Conservation (phyloP, 345 rosid genomes). For the Theobroma cacao region DNA sequence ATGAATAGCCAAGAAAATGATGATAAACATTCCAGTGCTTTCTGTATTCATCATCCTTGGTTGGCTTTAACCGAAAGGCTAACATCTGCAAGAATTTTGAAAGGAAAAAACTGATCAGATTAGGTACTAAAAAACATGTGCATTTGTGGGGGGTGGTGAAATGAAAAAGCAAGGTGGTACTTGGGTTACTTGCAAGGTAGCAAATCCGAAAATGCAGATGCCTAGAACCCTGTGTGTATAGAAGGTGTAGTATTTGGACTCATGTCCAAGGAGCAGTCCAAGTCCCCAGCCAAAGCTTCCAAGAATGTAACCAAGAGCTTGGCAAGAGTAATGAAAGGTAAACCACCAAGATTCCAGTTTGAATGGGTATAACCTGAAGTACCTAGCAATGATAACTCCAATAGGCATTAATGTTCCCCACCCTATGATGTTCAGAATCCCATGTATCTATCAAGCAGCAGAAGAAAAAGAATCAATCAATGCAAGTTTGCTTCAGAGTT, state of each 20-base stretch:
- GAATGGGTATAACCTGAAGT: conserved; percentile 31
- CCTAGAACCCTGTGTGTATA: conserved; percentile 31
- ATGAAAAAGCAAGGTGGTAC: background rate
- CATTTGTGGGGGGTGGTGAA: background rate
- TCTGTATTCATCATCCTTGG: conserved; percentile 27
- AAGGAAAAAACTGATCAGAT: background rate
- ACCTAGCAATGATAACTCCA: conserved; percentile 51
- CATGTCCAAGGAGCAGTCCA: conserved; percentile 42
- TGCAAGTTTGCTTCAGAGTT: background rate
- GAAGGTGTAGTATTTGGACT: conserved; percentile 36
- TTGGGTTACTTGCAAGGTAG: conserved; percentile 43
- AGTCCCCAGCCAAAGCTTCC: conserved; percentile 44
- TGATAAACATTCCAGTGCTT: conserved; percentile 62
- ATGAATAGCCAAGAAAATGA: conserved; percentile 44
- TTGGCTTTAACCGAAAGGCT: conserved; percentile 40
- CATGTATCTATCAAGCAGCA: conserved; percentile 37
- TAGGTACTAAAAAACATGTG: background rate
- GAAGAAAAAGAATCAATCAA: background rate
- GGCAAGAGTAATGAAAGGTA: conserved; percentile 30
- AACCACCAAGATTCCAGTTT: conserved; percentile 17
- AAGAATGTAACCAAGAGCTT: conserved; percentile 37
- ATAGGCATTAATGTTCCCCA: conserved; percentile 52
- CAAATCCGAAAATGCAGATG: conserved; percentile 42
- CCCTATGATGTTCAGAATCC: conserved; percentile 45
- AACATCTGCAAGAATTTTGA: conserved; percentile 25